These are phyloP conservation scores for Penicillium coffeae DNA, from an alignment of 495 filamentous ascomycete species.

Conservation along the genomic window DNA sequence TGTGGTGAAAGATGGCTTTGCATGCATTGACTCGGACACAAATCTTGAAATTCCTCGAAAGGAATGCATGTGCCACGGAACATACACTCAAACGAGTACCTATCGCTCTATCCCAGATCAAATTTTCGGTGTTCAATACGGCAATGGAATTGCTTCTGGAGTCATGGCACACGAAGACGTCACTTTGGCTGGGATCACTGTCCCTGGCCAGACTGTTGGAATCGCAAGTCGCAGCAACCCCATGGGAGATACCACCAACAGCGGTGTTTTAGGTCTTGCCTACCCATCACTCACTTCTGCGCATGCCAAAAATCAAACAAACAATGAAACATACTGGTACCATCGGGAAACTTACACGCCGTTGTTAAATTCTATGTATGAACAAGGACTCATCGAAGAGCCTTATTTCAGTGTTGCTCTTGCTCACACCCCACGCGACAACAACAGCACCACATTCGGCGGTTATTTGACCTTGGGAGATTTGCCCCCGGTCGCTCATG, in stretches of 20 bases:
- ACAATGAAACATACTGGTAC: slow-evolving; percentile 24
- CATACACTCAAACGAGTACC: slow-evolving; percentile 40
- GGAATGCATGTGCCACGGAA: slow-evolving; percentile 37
- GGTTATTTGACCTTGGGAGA: background rate
- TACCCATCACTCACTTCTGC: slow-evolving; percentile 49
- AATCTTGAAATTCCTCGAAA: slow-evolving; percentile 15
- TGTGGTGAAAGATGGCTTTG: slow-evolving; percentile 44
- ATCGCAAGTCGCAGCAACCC: slow-evolving; percentile 46
- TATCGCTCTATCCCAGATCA: slow-evolving; percentile 39
- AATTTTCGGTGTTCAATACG: slow-evolving; percentile 59
- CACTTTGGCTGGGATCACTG: slow-evolving; percentile 51
- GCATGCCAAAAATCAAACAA: slow-evolving; percentile 22
- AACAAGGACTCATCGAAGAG: slow-evolving; percentile 43
- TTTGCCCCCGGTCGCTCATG: background rate
- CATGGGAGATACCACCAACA: slow-evolving; percentile 41
- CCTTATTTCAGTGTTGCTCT: background rate
- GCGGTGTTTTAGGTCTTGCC: slow-evolving; percentile 58
- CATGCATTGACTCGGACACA: slow-evolving; percentile 39
- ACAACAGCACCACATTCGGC: background rate
- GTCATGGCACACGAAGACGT: slow-evolving; percentile 55
- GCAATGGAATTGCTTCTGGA: slow-evolving; percentile 52
- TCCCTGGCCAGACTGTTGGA: slow-evolving; percentile 49
- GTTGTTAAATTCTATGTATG: slow-evolving; percentile 54
- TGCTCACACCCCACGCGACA: background rate
- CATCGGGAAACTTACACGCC: slow-evolving; percentile 47